Conservation (phyloP, 1,284 basidiomycete species). For the Vanrija humicola region DNA sequence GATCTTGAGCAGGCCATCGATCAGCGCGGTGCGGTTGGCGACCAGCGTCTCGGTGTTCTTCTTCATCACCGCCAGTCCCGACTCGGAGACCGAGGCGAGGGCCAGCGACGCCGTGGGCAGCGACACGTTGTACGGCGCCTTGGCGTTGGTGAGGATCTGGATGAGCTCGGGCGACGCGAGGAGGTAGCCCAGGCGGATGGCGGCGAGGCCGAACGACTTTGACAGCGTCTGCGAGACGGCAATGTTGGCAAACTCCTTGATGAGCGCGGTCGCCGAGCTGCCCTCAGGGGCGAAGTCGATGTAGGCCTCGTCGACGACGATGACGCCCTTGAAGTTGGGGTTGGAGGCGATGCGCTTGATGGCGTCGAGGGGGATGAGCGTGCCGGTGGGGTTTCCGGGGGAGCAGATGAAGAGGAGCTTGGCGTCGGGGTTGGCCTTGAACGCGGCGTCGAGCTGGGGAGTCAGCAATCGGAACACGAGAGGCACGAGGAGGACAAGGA, state of each 20-base stretch:
- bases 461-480: background rate
- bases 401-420: conserved; percentile 95
- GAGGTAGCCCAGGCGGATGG: conserved; percentile 85
- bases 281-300: conserved; percentile 78
- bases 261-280: conserved; percentile 62
- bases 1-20: conserved; percentile 39
- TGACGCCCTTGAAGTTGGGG: conserved; percentile 78
- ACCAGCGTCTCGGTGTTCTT: conserved; percentile 62
- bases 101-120: conserved; percentile 83
- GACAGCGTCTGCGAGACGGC: conserved; percentile 93
- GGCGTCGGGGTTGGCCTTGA: conserved; percentile 66
- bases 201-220: conserved; percentile 94
- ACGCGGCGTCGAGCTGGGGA: conserved; percentile 64
- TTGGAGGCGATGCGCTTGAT: conserved; percentile 75
- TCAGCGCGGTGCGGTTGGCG: conserved; percentile 58
- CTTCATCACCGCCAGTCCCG: conserved; percentile 65
- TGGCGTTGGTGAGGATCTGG: conserved; percentile 90
- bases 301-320: conserved; percentile 96
- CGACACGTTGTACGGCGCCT: conserved; percentile 97
- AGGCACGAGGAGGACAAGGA: conserved; percentile 10
- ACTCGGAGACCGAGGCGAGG: conserved; percentile 66
- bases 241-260: conserved; percentile 80
- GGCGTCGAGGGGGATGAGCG: conserved; percentile 68
- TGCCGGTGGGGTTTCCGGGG: conserved; percentile 95
- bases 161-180: conserved; percentile 84